Evolutionary conservation across 345 rosid species (phyloP).

Genomic region (Litchi chinensis): DNA sequence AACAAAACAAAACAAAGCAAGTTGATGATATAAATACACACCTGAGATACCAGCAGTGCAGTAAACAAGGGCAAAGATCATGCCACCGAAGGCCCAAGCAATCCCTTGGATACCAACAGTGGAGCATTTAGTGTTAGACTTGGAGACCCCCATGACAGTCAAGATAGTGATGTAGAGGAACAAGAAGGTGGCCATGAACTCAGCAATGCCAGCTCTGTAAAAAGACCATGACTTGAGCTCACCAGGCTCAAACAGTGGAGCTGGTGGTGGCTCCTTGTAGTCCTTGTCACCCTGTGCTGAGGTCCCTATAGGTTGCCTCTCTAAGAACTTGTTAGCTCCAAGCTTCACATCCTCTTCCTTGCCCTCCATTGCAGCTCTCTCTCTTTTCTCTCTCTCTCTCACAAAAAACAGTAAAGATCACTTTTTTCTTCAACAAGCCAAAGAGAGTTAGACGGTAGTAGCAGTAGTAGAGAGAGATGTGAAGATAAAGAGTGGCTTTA

Average conservation of each 20-base stretch:
- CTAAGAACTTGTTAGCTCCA: constrained; percentile 69
- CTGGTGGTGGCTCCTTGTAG: constrained; percentile 64
- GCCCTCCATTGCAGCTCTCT: constrained; percentile 47
- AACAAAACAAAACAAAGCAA: not conserved
- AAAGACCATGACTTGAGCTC: constrained; percentile 73
- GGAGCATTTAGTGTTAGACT: constrained; percentile 38
- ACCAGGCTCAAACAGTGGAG: constrained; percentile 64
- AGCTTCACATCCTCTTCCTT: constrained; percentile 71
- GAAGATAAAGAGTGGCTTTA: constrained; percentile 29
- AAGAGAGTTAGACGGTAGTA: not conserved
- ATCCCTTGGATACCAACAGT: constrained; percentile 75
- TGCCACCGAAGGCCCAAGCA: constrained; percentile 84
- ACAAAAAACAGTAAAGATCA: not conserved
- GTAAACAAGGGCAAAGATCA: constrained; percentile 83
- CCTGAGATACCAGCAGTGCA: constrained; percentile 82
- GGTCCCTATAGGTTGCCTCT: constrained; percentile 70
- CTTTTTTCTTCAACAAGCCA: not conserved
- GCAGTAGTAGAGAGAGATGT: not conserved
- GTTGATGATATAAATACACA: constrained; percentile 6
- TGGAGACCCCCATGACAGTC: constrained; percentile 69
- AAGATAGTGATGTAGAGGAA: constrained; percentile 65
- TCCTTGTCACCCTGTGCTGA: constrained; percentile 58
- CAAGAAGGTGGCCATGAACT: constrained; percentile 65
- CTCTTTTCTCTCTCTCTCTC: not conserved
- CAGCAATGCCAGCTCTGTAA: constrained; percentile 75